These are phyloP conservation scores for Anisodus acutangulus DNA, from an alignment of 257 asterid species.

Conservation along the genomic window DNA sequence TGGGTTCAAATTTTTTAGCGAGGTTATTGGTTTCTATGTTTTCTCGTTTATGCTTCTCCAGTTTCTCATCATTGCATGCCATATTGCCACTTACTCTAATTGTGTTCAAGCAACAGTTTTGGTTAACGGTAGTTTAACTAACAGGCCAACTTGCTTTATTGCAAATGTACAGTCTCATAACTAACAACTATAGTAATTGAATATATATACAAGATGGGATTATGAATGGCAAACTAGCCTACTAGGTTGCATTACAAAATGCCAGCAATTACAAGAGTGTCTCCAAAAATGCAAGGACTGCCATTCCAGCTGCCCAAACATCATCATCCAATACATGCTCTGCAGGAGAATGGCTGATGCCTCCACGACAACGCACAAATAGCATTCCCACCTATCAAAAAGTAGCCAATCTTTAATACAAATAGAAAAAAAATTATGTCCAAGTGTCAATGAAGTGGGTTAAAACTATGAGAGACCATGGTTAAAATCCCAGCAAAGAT, in stretches of 20 bases:
- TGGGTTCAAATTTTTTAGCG: not conserved
- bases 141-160: not conserved
- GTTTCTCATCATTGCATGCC: not conserved
- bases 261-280: conserved; percentile 49
- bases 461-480: not conserved
- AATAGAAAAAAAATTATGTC: not conserved
- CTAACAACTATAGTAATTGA: conserved; percentile 19
- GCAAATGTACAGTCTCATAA: conserved; percentile 9
- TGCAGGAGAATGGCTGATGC: conserved; percentile 93
- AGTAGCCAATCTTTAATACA: conserved; percentile 29
- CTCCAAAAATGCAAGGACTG: conserved; percentile 74
- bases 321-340: conserved; percentile 86
- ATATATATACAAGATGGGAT: conserved; percentile 17
- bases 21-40: not conserved
- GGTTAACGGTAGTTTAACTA: not conserved
- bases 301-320: conserved; percentile 89
- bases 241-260: not conserved
- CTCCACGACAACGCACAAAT: conserved; percentile 95
- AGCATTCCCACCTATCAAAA: conserved; percentile 77
- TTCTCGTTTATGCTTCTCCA: not conserved
- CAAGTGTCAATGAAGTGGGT: not conserved
- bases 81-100: not conserved
- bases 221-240: conserved; percentile 1
- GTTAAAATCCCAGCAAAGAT: not conserved
- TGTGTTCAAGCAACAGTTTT: not conserved